Conservation (phyloP, 148 eudicot genomes). For the Nepenthes mirabilis region DNA sequence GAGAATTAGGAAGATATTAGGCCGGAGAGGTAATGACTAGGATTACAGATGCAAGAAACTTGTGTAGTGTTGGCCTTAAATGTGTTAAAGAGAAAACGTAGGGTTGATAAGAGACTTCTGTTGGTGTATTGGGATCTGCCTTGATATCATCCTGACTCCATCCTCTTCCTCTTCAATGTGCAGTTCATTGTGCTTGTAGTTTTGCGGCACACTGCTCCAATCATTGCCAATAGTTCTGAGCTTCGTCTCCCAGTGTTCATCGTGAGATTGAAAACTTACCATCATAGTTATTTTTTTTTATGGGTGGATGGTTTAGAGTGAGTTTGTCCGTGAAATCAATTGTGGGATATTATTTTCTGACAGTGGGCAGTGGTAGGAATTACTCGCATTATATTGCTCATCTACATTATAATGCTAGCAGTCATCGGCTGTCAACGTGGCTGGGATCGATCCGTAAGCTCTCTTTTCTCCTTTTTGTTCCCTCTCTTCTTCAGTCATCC, state of each 20-base stretch:
- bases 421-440: neutral
- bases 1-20: no score
- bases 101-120: neutral
- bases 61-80: no score
- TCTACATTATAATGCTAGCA: neutral
- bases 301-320: neutral
- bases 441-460: neutral
- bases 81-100: no score
- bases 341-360: neutral
- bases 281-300: no score
- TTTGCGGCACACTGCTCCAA: neutral
- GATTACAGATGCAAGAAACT: no score
- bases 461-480: neutral
- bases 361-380: neutral
- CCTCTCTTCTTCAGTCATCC: neutral
- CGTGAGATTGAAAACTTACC: neutral
- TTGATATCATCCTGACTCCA: neutral
- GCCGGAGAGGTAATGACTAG: no score
- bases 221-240: neutral
- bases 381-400: neutral
- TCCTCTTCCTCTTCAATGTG: neutral
- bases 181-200: neutral
- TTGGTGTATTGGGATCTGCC: neutral
- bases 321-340: neutral
- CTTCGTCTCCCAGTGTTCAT: neutral